Conservation (phyloP, 768 basidiomycete genomes). For the Tricholoma sp. region DNA sequence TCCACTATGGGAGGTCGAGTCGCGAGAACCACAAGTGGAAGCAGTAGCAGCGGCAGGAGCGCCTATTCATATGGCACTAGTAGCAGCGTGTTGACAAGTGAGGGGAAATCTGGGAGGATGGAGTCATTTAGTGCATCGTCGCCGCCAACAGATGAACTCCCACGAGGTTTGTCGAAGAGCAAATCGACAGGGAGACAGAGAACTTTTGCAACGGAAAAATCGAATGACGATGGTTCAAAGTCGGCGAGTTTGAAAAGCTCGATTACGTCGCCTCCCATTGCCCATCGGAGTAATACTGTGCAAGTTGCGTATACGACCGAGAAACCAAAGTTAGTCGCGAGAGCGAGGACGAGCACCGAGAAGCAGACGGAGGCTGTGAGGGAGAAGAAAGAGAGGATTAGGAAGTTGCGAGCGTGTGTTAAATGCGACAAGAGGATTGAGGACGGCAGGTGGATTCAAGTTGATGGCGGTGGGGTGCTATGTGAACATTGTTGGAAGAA, state of each 20-base stretch:
- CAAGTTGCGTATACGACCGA: constrained; percentile 41
- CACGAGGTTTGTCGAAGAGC: constrained; percentile 26
- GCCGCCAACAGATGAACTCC: constrained; percentile 13
- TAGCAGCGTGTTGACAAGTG: constrained; percentile 18
- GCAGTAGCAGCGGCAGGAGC: constrained; percentile 25
- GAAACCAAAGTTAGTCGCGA: constrained; percentile 49
- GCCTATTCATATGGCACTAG: constrained; percentile 25
- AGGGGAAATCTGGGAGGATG: constrained; percentile 11
- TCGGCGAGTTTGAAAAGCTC: constrained; percentile 11
- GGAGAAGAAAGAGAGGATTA: constrained; percentile 26
- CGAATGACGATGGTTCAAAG: constrained; percentile 3
- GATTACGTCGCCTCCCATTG: constrained; percentile 15
- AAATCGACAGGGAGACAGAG: constrained; percentile 27
- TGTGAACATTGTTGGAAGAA: constrained; percentile 95
- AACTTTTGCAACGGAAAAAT: constrained; percentile 12
- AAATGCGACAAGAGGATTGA: constrained; percentile 67
- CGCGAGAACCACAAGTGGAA: constrained; percentile 25
- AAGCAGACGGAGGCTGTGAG: constrained; percentile 13
- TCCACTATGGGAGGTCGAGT: constrained; percentile 19
- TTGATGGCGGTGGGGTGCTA: constrained; percentile 69
- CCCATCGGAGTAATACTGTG: constrained; percentile 49
- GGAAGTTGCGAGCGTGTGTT: constrained; percentile 48
- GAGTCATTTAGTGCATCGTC: constrained; percentile 27
- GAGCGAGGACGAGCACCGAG: constrained; percentile 47
- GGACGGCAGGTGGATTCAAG: constrained; percentile 78